These are phyloP conservation scores for Aspergillus ostianus DNA, from an alignment of 495 filamentous ascomycete genomes.

Conservation along the genomic window DNA sequence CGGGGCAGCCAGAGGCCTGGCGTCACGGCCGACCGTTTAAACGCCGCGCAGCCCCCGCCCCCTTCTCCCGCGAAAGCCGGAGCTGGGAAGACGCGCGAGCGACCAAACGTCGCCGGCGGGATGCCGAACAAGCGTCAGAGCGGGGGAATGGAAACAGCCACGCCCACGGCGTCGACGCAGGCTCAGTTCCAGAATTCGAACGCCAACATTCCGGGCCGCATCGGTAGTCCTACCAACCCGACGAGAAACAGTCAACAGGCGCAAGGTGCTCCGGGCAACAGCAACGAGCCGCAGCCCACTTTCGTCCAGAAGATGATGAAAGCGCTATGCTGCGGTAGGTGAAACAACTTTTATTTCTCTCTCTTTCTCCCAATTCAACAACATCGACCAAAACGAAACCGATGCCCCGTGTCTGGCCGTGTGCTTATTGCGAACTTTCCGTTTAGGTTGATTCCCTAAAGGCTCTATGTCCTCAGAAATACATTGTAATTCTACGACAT, in stretches of 20 bases:
- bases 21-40: slow-evolving; percentile 89
- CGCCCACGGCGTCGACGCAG: slow-evolving; percentile 78
- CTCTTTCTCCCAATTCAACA: not conserved
- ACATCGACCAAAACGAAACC: not conserved
- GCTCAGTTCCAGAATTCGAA: slow-evolving; percentile 90
- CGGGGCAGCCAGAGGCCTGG: slow-evolving; percentile 60
- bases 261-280: slow-evolving; percentile 34
- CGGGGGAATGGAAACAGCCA: slow-evolving; percentile 69
- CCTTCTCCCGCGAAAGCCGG: slow-evolving; percentile 80
- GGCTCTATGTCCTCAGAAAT: not conserved
- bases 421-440: slow-evolving; percentile 32
- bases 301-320: slow-evolving; percentile 72
- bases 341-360: not conserved
- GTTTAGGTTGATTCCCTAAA: slow-evolving; percentile 25
- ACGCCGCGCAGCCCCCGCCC: slow-evolving; percentile 89
- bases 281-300: slow-evolving; percentile 49
- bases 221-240: slow-evolving; percentile 57
- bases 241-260: slow-evolving; percentile 50
- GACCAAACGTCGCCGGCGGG: slow-evolving; percentile 75
- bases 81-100: slow-evolving; percentile 74
- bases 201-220: slow-evolving; percentile 72
- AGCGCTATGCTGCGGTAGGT: slow-evolving; percentile 76
- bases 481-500: slow-evolving; percentile 25
- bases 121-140: slow-evolving; percentile 69
- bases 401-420: slow-evolving; percentile 7